Conservation (phyloP, 495 filamentous ascomycete species). For the Penicillium cinerascens region DNA sequence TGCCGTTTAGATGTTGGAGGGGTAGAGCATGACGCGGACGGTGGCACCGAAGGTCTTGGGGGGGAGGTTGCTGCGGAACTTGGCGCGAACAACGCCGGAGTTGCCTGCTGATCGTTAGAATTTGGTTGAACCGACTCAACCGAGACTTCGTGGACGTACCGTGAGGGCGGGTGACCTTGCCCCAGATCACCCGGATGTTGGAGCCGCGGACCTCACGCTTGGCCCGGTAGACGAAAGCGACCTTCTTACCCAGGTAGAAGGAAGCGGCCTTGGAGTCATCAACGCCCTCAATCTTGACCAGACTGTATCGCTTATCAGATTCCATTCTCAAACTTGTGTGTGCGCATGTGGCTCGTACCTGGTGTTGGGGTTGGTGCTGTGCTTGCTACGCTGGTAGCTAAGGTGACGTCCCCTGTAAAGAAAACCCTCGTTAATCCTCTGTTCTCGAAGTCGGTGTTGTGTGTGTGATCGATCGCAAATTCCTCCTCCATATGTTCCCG, state of each 20-base stretch:
- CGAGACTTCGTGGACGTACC: conserved; percentile 55
- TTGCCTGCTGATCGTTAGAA: conserved; percentile 59
- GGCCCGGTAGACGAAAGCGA: conserved; percentile 95
- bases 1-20: conserved; percentile 58
- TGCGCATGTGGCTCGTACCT: conserved; percentile 33
- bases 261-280: conserved; percentile 79
- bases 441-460: conserved; percentile 16
- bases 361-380: conserved; percentile 80
- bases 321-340: conserved; percentile 13
- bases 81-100: conserved; percentile 92
- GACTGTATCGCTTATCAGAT: conserved; percentile 40
- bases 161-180: conserved; percentile 93
- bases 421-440: conserved; percentile 35
- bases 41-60: conserved; percentile 94
- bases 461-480: background rate
- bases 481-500: conserved; percentile 1
- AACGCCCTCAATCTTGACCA: conserved; percentile 98
- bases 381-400: conserved; percentile 88
- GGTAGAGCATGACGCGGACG: conserved; percentile 98
- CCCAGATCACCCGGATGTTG: conserved; percentile 99
- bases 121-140: background rate
- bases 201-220: conserved; percentile 88
- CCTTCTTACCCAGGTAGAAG: conserved; percentile 93
- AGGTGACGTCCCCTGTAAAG: conserved; percentile 78
- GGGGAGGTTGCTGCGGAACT: conserved; percentile 93